phyloP scores from a whole-genome alignment of 352 stramenopile species.

The Pelagophyceae sp. region DNA sequence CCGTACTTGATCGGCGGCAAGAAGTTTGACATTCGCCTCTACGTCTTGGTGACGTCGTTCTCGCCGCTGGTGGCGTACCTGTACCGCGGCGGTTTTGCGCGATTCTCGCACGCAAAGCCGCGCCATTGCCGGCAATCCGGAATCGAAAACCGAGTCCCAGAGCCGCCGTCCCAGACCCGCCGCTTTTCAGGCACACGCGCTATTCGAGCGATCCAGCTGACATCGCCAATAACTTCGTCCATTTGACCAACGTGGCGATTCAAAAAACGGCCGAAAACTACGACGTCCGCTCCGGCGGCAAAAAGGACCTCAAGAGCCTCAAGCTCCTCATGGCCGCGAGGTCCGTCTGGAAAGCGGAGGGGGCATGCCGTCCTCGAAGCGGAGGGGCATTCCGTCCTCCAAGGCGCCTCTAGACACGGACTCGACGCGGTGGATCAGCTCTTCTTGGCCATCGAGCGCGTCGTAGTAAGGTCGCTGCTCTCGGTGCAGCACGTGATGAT shows the following conservation, averaged over 20 bases:
- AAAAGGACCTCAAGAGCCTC: conserved; percentile 77
- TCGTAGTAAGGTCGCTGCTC: conserved; percentile 39
- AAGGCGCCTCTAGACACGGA: conserved; percentile 70
- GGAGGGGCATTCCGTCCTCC: conserved; percentile 15
- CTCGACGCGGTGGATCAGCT: conserved; percentile 54
- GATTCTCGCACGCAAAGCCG: conserved; percentile 85
- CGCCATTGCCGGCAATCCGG: conserved; percentile 57
- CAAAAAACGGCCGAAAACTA: conserved; percentile 73
- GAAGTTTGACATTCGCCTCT: conserved; percentile 86
- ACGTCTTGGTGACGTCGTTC: conserved; percentile 82
- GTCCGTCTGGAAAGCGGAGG: conserved; percentile 2
- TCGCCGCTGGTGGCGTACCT: conserved; percentile 77
- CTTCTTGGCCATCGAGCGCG: conserved; percentile 10
- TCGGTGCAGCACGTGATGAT: conserved; percentile 84
- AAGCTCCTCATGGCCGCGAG: conserved; percentile 83
- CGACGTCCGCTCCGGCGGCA: conserved; percentile 77
- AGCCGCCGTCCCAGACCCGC: too few relatives aligned
- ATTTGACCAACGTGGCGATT: conserved; percentile 77
- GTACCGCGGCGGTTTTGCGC: conserved; percentile 78
- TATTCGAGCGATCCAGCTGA: conserved; percentile 45
- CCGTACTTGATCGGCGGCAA: conserved; percentile 83
- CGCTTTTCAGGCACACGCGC: too few relatives aligned
- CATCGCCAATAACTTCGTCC: conserved; percentile 77
- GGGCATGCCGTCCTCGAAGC: conserved; percentile 24
- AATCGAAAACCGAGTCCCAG: too few relatives aligned